These are phyloP conservation scores for Terana coerulea DNA, from an alignment of 768 basidiomycete genomes.

Conservation along the genomic window DNA sequence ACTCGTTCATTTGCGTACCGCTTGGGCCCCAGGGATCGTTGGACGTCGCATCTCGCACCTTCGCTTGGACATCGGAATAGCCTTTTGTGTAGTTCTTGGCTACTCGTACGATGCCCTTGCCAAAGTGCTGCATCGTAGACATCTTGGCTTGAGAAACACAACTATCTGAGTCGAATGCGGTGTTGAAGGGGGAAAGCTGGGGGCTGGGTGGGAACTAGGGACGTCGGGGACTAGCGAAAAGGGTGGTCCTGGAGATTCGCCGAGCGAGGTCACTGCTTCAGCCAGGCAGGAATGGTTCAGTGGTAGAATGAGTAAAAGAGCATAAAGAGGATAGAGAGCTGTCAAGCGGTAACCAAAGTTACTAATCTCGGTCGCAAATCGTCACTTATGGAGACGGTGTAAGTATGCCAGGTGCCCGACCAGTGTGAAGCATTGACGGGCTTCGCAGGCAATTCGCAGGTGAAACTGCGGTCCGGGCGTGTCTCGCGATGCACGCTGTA, in stretches of 20 bases:
- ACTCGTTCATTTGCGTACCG: conserved; percentile 98
- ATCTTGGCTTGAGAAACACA: conserved; percentile 3
- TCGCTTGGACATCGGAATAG: conserved; percentile 93
- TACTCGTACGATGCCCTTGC: conserved; percentile 80
- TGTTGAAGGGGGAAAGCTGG: background rate
- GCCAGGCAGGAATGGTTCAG: background rate
- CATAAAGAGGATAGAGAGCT: background rate
- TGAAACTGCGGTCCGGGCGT: too few relatives aligned
- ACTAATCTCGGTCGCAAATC: background rate
- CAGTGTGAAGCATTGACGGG: too few relatives aligned
- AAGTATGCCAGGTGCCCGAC: too few relatives aligned
- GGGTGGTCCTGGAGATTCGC: background rate
- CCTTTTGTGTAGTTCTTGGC: conserved; percentile 96
- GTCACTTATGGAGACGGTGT: too few relatives aligned
- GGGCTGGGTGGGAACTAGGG: too few relatives aligned
- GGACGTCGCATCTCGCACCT: conserved; percentile 93
- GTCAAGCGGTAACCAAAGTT: too few relatives aligned
- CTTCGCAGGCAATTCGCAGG: too few relatives aligned
- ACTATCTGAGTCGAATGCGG: background rate
- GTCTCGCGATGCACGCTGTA: too few relatives aligned
- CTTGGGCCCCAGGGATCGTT: conserved; percentile 99
- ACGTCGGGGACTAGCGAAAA: background rate
- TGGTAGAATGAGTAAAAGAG: background rate
- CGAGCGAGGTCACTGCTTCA: background rate
- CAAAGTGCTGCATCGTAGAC: conserved; percentile 67